Evolutionary conservation across 2,329 filamentous ascomycete species (phyloP).

Genomic region (Lasiodiplodia citricola): DNA sequence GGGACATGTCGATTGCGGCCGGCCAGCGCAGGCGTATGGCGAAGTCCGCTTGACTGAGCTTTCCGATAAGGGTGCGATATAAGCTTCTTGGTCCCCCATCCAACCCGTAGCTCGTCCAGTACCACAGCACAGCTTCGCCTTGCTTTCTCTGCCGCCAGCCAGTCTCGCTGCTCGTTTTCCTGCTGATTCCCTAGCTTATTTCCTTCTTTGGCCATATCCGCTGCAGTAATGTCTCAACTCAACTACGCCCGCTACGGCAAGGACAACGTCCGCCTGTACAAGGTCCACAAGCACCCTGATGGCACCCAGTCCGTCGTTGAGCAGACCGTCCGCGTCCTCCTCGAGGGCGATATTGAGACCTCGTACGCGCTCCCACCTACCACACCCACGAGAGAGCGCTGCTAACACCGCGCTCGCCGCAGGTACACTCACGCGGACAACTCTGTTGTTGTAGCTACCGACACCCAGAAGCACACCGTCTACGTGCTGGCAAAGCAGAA

Average conservation of each 20-base stretch:
- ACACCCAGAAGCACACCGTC: conserved; percentile 92
- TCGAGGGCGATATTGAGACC: conserved; percentile 89
- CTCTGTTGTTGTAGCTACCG: conserved; percentile 91
- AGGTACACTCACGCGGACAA: conserved; percentile 96
- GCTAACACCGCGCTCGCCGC: conserved; percentile 28
- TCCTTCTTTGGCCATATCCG: not conserved
- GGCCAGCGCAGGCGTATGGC: conserved; percentile 23
- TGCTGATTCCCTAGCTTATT: not conserved
- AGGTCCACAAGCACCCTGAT: conserved; percentile 82
- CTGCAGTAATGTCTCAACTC: conserved; percentile 50
- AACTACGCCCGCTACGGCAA: conserved; percentile 78
- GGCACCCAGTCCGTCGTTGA: conserved; percentile 86
- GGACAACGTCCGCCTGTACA: conserved; percentile 98
- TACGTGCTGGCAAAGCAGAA: conserved; percentile 95
- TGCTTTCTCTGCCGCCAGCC: not conserved
- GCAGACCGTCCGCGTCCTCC: conserved; percentile 90
- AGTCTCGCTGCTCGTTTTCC: conserved; percentile 4
- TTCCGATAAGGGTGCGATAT: conserved; percentile 23
- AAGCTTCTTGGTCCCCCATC: conserved; percentile 15
- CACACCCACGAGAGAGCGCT: not conserved
- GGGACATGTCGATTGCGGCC: conserved; percentile 14
- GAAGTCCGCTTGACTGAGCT: conserved; percentile 23
- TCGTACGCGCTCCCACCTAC: conserved; percentile 60
- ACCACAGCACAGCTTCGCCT: not conserved
- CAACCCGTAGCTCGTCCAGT: not conserved